phyloP scores from a whole-genome alignment of 352 stramenopile genomes.

The Albugo candida region DNA sequence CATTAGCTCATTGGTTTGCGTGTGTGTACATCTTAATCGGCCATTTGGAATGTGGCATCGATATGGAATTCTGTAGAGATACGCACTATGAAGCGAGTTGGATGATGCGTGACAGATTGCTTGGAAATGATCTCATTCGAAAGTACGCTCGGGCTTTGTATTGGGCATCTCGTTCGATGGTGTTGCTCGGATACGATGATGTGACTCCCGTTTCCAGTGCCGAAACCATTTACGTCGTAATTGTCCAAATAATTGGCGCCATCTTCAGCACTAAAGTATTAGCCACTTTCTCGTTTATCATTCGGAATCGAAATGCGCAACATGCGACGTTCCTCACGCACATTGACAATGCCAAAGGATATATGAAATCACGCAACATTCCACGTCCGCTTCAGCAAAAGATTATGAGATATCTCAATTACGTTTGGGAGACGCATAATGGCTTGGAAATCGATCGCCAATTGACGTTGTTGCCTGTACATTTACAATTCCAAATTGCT shows the following conservation, averaged over 20 bases:
- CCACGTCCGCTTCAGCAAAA: conserved; percentile 31
- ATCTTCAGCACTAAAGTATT: conserved; percentile 49
- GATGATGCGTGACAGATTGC: conserved; percentile 43
- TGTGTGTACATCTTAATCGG: conserved; percentile 47
- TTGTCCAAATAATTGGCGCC: conserved; percentile 35
- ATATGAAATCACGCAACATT: conserved; percentile 46
- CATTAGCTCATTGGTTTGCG: conserved; percentile 28
- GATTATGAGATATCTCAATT: conserved; percentile 38
- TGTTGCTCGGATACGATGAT: conserved; percentile 44
- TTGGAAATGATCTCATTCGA: conserved; percentile 17
- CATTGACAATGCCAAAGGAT: conserved; percentile 49
- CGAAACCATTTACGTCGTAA: conserved; percentile 34
- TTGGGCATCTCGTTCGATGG: conserved; percentile 30
- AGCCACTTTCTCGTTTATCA: conserved; percentile 52
- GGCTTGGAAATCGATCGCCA: conserved; percentile 36
- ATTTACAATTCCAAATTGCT: conserved; percentile 40
- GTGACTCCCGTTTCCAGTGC: conserved; percentile 23
- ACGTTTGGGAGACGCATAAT: conserved; percentile 35
- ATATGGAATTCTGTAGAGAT: conserved; percentile 21
- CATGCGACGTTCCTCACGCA: conserved; percentile 49
- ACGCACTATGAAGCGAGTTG: conserved; percentile 25
- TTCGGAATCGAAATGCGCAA: conserved; percentile 27
- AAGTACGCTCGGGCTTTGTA: conserved; percentile 40
- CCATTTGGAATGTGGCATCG: conserved; percentile 40
- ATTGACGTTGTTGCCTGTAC: conserved; percentile 31